Percentiles rank a stretch among this genome's conserved stretches.
These are phyloP conservation scores for Cucurbitaria berberidis DNA, from an alignment of 2,329 filamentous ascomycete genomes.

Conservation along the genomic window DNA sequence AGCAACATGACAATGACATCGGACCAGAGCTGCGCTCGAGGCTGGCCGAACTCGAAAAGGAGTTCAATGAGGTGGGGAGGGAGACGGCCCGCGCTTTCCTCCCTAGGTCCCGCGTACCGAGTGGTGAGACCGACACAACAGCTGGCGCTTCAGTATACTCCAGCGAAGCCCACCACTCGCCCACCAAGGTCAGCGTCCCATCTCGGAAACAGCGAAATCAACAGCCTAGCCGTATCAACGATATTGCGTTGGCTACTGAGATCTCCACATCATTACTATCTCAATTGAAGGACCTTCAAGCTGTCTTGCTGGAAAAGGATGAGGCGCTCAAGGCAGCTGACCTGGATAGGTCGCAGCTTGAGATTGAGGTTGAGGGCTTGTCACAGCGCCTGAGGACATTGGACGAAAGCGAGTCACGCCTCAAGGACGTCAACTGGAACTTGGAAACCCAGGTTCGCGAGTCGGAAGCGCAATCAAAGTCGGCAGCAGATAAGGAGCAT, in stretches of 20 bases:
- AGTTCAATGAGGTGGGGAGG: constrained; percentile 91
- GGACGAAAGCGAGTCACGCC: constrained; percentile 92
- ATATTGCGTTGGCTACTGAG: constrained; percentile 98
- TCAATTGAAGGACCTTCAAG: constrained; percentile 91
- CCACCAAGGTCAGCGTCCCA: constrained; percentile 85
- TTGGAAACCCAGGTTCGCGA: constrained; percentile 93
- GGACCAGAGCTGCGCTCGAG: constrained; percentile 82
- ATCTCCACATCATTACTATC: constrained; percentile 93
- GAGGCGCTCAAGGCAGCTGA: constrained; percentile 79
- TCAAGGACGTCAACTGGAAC: constrained; percentile 99
- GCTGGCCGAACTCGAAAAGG: constrained; percentile 85
- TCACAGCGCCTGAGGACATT: constrained; percentile 80
- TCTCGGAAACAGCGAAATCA: constrained; percentile 91
- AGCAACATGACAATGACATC: constrained; percentile 73
- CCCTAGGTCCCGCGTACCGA: constrained; percentile 78
- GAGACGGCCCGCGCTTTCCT: constrained; percentile 90
- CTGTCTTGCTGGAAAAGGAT: constrained; percentile 83
- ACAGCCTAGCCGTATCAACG: constrained; percentile 83
- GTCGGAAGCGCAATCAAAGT: constrained; percentile 72
- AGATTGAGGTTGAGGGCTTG: constrained; percentile 80
- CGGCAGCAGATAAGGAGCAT: constrained; percentile 81
- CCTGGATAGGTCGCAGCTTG: constrained; percentile 76
- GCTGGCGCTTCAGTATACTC: constrained; percentile 65
- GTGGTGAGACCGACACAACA: constrained; percentile 50
- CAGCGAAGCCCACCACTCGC: constrained; percentile 81